Evolutionary conservation across 306 rosid species (phyloP).

Genomic region (Cucumis cinereus): DNA sequence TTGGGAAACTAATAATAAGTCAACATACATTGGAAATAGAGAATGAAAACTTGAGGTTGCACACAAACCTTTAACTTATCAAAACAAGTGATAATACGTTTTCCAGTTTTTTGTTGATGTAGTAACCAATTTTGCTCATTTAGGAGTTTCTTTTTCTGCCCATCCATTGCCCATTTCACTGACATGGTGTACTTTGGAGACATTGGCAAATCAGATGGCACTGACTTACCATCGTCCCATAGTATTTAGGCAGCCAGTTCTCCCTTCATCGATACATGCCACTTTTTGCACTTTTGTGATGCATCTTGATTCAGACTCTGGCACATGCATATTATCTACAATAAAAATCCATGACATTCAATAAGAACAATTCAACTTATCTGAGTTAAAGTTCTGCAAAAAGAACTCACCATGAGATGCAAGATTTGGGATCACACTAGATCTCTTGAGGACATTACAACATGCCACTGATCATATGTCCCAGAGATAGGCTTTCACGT

Average conservation of each 20-base stretch:
- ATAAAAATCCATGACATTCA: conserved; percentile 3
- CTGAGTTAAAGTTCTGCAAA: background rate
- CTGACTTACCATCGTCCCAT: too few relatives aligned
- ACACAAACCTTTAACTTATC: conserved; percentile 67
- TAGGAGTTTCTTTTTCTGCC: conserved; percentile 55
- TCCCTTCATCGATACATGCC: conserved; percentile 16
- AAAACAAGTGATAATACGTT: conserved; percentile 51
- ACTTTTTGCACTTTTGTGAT: conserved; percentile 15
- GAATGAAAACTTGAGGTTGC: conserved; percentile 1
- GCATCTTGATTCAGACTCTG: conserved; percentile 16
- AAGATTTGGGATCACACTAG: conserved; percentile 33
- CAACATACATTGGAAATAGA: background rate
- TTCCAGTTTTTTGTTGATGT: conserved; percentile 67
- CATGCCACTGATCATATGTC: conserved; percentile 36
- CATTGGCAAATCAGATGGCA: conserved; percentile 29
- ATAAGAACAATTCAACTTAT: conserved; percentile 9
- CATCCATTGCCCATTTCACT: conserved; percentile 77
- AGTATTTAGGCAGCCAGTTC: conserved; percentile 18
- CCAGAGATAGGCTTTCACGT: conserved; percentile 66
- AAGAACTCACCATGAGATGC: conserved; percentile 43
- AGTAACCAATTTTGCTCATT: conserved; percentile 50
- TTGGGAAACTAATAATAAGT: background rate
- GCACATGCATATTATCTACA: conserved; percentile 20
- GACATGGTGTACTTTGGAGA: conserved; percentile 80
- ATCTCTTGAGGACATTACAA: conserved; percentile 37